Base-by-base conservation (phyloP, 2,329 filamentous ascomycete species). In the Fusarium transvaalense region DNA sequence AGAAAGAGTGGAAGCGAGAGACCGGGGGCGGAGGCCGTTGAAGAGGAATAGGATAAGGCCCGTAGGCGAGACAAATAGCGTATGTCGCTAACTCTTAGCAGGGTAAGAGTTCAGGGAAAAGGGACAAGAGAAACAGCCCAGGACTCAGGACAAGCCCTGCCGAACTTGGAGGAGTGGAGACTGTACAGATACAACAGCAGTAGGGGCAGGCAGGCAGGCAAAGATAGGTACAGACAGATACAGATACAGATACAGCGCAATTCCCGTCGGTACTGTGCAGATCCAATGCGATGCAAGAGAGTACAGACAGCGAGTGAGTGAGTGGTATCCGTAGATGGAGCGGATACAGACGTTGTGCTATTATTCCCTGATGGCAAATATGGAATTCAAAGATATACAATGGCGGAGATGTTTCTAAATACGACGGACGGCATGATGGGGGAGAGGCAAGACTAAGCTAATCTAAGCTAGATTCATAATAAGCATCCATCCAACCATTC, bases 11-110 rank as follows among this genome's bases (percentile, higher is more conserved):
- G 56, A 56, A 66, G 68, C 58, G 52, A 64, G 51, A 46, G 56
- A 67, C 64, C 59, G 64, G 71, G 71, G 71, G 66, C 47, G 63
- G 64, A 73, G 59, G 69, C 66, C 70, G 69, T 73, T 72, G 71
- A 73, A 73, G 69, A 73, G 64, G 69, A 50, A 69, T 38, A 38
- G 47, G 56, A 62, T 41, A 55, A 56, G 53, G 21, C 31, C 32
- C 23, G 47, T 51, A 45, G 50, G 54, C 64, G 42, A 65, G 63
- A 46, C 55, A 50, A 60, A 46, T 52, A 68, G 65, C 61, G 65
- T 50, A 65, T 50, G 60, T 55, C 43, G 66, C 66, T 66, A 69
- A 37, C 21, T 55, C 43, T 61, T 50, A 45, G 41, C 65, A 68
- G 47, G 66, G 66, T 48, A 41, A 45, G 42, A 45, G 29, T 46